Evolutionary conservation across 208 protist species (phyloP).

Genomic region (Leishmania turanica): DNA sequence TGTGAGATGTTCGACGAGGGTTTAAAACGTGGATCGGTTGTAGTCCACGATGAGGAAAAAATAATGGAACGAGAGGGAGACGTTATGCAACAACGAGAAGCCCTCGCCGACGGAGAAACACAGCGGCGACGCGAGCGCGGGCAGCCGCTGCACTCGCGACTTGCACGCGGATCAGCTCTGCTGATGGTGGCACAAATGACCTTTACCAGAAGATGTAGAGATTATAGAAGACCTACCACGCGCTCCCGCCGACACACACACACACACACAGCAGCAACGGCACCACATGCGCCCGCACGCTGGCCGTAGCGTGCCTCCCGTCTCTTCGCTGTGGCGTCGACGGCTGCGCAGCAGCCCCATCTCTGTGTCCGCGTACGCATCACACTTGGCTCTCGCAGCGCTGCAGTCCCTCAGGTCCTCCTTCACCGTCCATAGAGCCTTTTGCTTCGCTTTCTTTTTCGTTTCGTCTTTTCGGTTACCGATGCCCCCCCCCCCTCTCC

Average conservation of each 20-base stretch:
- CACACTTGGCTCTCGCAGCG: neutral
- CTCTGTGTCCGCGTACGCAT: neutral
- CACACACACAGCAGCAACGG: neutral
- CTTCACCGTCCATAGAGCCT: neutral
- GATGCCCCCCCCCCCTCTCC: too few species aligned
- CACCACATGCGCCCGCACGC: neutral
- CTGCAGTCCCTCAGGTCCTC: neutral
- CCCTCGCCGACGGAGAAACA: neutral
- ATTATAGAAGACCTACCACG: too few species aligned
- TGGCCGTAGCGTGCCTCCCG: neutral
- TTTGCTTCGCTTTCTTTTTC: neutral
- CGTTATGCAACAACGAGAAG: neutral
- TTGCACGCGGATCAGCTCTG: neutral
- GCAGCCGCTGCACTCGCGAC: neutral
- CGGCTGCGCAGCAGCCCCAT: neutral
- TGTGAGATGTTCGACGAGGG: too few species aligned
- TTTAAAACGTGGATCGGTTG: neutral
- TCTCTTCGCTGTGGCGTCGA: neutral
- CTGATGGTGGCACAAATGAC: neutral
- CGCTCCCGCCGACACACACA: neutral
- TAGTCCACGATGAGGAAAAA: neutral
- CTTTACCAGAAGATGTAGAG: neutral
- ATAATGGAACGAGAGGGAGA: neutral
- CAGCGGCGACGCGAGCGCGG: neutral
- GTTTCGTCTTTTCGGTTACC: too few species aligned